Base-by-base conservation (phyloP, 129 eudicot genomes). In the Ambrosia artemisiifolia region DNA sequence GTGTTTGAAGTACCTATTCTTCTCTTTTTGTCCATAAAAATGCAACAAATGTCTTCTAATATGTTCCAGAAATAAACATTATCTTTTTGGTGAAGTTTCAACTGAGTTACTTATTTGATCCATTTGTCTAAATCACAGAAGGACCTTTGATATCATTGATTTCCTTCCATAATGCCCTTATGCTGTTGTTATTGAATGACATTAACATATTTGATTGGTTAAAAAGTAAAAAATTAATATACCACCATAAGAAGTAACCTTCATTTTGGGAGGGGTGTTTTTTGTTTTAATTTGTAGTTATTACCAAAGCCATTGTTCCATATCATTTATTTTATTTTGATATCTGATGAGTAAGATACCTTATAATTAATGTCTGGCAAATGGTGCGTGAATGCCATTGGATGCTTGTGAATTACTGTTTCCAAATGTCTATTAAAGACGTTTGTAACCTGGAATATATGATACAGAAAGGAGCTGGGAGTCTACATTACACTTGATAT, bases 51-150 rank as follows among this genome's bases (percentile, higher is more conserved):
- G 8, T 56, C 11, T 57, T 20, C 42, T 40, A 20, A 19, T 36
- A 57, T 56, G 54, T 70, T 38, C 32, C 20, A 20, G 38, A 55
- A 55, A 13, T 20, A 14, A 17, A 11, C 36, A 2, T 30, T 11
- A 38, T 35, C 47, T 19, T 70, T 36, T 18, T 17, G 49, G 74
- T 5, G 6, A 70, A 35, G 28, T 24, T 71, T 36, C 54, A 55
- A 14, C 19, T 18, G 54, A 55, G 55, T 38, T 20, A 71, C 42
- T 42, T 55, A 55, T 71, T 71, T 57, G 20, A 40, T 56, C 66
- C 7, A 18, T 57, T 57, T 40, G 67, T 40, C 40, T 24, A 19
- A 70, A 47, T 36, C 64, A 70, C 5, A 5, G 16, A 12, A 70
- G 59, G 18, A 40, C 33, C 17, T n/a, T 9, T 16, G 30, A 10